Evolutionary conservation across 192 early-diverging fungal species (phyloP), one percentile per base, ranked within the genome.

Genomic region (Coemansia sp.): DNA sequence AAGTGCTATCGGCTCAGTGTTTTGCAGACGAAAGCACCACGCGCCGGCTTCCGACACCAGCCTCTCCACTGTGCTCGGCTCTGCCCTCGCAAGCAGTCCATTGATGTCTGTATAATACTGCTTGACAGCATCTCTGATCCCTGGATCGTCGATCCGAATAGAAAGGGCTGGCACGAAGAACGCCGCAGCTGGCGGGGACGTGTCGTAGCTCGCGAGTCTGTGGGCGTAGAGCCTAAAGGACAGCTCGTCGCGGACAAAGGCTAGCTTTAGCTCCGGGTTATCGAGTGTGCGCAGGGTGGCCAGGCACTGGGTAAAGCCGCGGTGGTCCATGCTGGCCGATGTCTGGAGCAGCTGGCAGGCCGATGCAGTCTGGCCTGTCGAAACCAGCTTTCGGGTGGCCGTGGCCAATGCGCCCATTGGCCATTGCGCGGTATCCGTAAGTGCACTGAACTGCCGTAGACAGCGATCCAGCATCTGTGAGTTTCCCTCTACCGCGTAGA

Each of bases 31-130:
- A 33, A 54, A 63, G 23, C 31, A 16, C 67, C 67, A 70, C 24
- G 40, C n/a, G 16, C 61, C 55, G 18, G 67, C 67, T 16, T 70
- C 67, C 9, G n/a, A 35, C 16, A 64, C 21, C 11, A 70, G 50
- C 5, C 4, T 21, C 8, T 9, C 16, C n/a, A 25, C 1, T 2
- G 33, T 8, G 22, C 30, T 9, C 3, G 21, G 24, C 12, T 12
- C 21, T 2, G 33, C 6, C n/a, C 18, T 23, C 21, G 24, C 11
- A 11, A 65, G 7, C 1, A 58, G 10, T 1, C 54, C 22, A 4
- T 16, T 24, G 0, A 53, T 18, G 7, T 28, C 11, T 1, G 42
- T 12, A 10, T 62, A 72, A 24, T 72, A 62, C 27, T 43, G n/a
- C 18, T 42, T 42, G 35, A 66, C 28, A 2, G 25, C 4, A 2